Evolutionary conservation across 352 stramenopile species (phyloP), one percentile per base, ranked within the genome.

Genomic region (Phytophthora hybrid): DNA sequence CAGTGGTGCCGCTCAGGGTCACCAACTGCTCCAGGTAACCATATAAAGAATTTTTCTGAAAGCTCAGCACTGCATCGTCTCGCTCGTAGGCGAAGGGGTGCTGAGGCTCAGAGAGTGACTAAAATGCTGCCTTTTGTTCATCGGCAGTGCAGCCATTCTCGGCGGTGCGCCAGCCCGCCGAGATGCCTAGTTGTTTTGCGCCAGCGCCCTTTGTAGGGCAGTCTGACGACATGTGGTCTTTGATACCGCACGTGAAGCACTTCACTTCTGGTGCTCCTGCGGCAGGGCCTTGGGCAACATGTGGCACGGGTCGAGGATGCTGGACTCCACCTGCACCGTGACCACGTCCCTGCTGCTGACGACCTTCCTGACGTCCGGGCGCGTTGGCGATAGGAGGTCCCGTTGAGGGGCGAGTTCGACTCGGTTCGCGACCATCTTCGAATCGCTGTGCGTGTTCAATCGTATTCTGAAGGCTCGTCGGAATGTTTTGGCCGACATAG

Each of bases 61-160:
- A 26, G 52, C 26, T 65, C 26, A 65, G 26, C 26, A 57, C 59
- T 65, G 59, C 59, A 32, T 51, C 41, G 41, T 51, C 41, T 18
- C 14, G 41, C 18, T 65, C 59, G 26, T 65, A 65, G 2, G 29
- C 59, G 23, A 65, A 57, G 7, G 26, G 26, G 26, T 55, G 34
- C 34, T 41, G 59, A 65, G 26, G 3, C 8, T 44, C 59, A 56
- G 44, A 47, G 59, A 14, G 44, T 57, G 59, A 2, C 59, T 65
- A 16, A 26, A 31, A 31, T 46, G 52, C n/a, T 66, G 59, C 31
- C 47, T 47, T 66, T 59, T 66, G 59, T 32, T 59, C 13, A 10
- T 66, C 31, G 47, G n/a, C 8, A 59, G 32, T 32, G 32, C 29
- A 59, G 46, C 59, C 26, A 29, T 49, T 19, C 41, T 49, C 41